Conservation (phyloP, 2,329 filamentous ascomycete species). For the Fusarium goolgardi region DNA sequence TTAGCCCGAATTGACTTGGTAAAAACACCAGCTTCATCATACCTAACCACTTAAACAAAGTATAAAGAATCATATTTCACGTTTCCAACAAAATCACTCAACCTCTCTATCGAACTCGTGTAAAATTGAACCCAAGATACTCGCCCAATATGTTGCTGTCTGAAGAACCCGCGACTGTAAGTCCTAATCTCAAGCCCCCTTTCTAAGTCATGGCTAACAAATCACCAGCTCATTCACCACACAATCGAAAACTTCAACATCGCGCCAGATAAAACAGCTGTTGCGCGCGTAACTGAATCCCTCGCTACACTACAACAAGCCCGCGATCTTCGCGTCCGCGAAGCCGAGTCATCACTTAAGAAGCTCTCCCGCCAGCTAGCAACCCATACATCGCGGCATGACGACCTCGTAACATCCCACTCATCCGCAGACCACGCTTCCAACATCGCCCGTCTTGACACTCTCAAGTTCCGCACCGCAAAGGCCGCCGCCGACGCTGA, state of each 20-base stretch:
- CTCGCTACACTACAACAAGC: conserved; percentile 85
- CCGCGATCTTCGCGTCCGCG: conserved; percentile 79
- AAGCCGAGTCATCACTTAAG: conserved; percentile 74
- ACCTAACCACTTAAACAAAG: conserved; percentile 10
- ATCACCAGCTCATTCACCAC: conserved; percentile 81
- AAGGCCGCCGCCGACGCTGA: conserved; percentile 90
- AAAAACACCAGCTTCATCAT: conserved; percentile 24
- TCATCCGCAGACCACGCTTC: conserved; percentile 83
- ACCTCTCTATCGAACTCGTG: too few relatives aligned
- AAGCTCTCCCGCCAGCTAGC: conserved; percentile 81
- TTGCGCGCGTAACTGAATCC: conserved; percentile 86
- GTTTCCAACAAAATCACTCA: background rate
- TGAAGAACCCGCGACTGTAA: conserved; percentile 88
- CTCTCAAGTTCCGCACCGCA: conserved; percentile 93
- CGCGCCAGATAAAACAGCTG: conserved; percentile 83
- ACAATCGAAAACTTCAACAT: conserved; percentile 97
- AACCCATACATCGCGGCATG: conserved; percentile 79
- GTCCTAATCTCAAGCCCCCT: conserved; percentile 42
- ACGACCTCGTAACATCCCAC: conserved; percentile 79
- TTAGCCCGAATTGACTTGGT: conserved; percentile 12
- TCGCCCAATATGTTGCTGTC: conserved; percentile 84
- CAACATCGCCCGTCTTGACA: conserved; percentile 88
- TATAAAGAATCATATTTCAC: background rate
- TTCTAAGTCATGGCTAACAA: conserved; percentile 18
- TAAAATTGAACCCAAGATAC: background rate